Conservation (phyloP, 176 grass and related monocot genomes). For the Olyra latifolia region DNA sequence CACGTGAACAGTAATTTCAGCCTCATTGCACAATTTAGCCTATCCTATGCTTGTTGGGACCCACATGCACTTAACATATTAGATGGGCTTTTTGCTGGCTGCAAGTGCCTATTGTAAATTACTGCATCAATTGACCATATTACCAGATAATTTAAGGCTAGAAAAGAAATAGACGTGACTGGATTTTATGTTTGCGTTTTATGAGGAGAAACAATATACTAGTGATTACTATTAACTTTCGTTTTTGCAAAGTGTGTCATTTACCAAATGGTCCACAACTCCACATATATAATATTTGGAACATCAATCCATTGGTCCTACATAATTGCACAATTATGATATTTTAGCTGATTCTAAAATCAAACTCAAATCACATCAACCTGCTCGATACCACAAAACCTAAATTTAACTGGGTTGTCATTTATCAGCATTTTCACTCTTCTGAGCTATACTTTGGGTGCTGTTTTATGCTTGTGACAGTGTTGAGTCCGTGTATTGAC, state of each 20-base stretch:
- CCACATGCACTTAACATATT: no score
- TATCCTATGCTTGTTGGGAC: no score
- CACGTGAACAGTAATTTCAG: no score
- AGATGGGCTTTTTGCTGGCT: neutral
- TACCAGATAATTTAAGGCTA: constrained; percentile 2
- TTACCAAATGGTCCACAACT: neutral
- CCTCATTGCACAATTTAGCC: no score
- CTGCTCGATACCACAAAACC: neutral
- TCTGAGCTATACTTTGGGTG: neutral
- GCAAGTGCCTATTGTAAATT: neutral
- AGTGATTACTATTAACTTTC: constrained; percentile 7
- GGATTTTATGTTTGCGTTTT: neutral
- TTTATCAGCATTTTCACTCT: neutral
- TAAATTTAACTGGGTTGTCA: neutral
- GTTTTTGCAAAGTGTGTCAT: constrained; percentile 1
- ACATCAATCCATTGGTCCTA: neutral
- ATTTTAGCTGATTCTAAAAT: neutral
- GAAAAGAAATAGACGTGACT: neutral
- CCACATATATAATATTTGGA: neutral
- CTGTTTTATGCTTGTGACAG: constrained; percentile 2
- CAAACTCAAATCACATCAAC: neutral
- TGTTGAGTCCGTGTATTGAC: neutral
- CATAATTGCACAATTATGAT: neutral
- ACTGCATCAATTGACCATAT: neutral
- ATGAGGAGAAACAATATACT: neutral